Conservation (phyloP, 768 basidiomycete species). For the Pleurotus pulmonarius region DNA sequence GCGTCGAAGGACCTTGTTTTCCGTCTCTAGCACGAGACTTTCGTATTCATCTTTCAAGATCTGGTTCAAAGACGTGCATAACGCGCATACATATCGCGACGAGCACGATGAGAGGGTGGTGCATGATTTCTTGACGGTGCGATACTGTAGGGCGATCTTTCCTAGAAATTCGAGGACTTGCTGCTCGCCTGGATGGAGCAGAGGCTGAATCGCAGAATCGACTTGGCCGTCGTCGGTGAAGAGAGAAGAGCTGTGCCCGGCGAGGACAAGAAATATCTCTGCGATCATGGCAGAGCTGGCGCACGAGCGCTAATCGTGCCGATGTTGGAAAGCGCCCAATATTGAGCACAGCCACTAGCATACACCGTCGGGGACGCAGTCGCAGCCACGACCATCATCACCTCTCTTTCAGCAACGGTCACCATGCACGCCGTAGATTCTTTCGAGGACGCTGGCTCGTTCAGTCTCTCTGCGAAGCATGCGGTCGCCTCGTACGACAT, state of each 20-base stretch:
- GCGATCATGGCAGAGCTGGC: constrained; percentile 61
- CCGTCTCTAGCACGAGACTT: constrained; percentile 71
- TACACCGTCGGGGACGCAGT: background rate
- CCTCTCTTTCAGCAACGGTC: background rate
- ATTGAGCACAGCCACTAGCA: background rate
- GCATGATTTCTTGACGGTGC: constrained; percentile 62
- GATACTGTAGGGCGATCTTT: constrained; percentile 70
- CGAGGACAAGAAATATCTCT: constrained; percentile 82
- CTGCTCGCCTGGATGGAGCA: constrained; percentile 87
- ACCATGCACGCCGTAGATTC: background rate
- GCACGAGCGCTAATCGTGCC: too few species aligned
- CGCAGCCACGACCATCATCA: background rate
- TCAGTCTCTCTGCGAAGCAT: constrained; percentile 15
- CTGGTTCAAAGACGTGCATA: constrained; percentile 68
- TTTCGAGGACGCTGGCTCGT: constrained; percentile 1
- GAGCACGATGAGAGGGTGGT: constrained; percentile 49
- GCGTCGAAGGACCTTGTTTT: constrained; percentile 71
- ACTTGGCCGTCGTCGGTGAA: constrained; percentile 60
- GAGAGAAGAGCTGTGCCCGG: constrained; percentile 84
- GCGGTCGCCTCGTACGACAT: constrained; percentile 32
- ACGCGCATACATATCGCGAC: constrained; percentile 76
- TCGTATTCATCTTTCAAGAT: constrained; percentile 82
- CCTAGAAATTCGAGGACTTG: constrained; percentile 81
- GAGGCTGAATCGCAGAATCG: constrained; percentile 59
- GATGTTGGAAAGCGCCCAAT: background rate